phyloP scores from a whole-genome alignment of 2,329 filamentous ascomycete species.

The Rhytidhysteron rufulum region DNA sequence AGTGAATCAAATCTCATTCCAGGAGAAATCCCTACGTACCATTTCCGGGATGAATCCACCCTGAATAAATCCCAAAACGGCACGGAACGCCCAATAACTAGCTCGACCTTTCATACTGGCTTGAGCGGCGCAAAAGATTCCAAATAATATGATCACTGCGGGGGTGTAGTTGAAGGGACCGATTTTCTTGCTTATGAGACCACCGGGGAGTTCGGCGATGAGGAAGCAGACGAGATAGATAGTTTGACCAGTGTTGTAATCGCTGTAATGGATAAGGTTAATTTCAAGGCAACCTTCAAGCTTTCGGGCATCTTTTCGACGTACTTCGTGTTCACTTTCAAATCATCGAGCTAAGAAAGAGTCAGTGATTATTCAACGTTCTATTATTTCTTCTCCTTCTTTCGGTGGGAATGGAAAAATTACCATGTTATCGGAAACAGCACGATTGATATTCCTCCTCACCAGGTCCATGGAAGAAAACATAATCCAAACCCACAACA shows the following conservation, averaged over 20 bases:
- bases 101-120: conserved; percentile 7
- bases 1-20: too few relatives aligned
- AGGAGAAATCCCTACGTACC: too few relatives aligned
- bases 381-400: too few relatives aligned
- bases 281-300: conserved; percentile 18
- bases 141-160: conserved; percentile 8
- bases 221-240: conserved; percentile 23
- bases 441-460: conserved; percentile 23
- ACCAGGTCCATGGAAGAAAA: conserved; percentile 22
- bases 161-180: conserved; percentile 3
- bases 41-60: conserved; percentile 57
- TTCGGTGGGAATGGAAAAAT: too few relatives aligned
- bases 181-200: conserved; percentile 2
- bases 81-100: conserved; percentile 11
- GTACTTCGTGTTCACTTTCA: too few relatives aligned
- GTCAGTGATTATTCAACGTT: conserved; percentile 4
- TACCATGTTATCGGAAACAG: conserved; percentile 21
- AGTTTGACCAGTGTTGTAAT: conserved; percentile 24
- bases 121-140: conserved; percentile 8
- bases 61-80: conserved; percentile 50
- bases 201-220: conserved; percentile 2
- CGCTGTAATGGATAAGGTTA: conserved; percentile 24
- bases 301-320: conserved; percentile 17
- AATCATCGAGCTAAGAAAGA: conserved; percentile 1
- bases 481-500: conserved; percentile 24